Percentiles rank a stretch among this genome's conserved stretches.
Conservation (phyloP, 257 asterid species). For the Salvia splendens region DNA sequence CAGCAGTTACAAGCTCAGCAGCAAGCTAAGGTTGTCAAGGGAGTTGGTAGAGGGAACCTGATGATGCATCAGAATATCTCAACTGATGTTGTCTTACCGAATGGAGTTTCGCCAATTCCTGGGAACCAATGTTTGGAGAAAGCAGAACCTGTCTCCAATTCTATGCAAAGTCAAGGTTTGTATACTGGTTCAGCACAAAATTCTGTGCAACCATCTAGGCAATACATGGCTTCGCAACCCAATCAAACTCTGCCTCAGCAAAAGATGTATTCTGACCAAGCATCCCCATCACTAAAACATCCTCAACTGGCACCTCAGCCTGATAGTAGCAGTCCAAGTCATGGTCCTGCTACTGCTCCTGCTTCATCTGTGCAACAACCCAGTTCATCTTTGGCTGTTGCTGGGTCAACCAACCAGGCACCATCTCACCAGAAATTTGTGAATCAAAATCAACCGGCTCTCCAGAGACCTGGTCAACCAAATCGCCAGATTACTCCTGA, state of each 20-base stretch:
- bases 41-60: slow-evolving; percentile 66
- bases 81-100: slow-evolving; percentile 44
- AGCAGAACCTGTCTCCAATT: slow-evolving; percentile 49
- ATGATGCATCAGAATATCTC: slow-evolving; percentile 58
- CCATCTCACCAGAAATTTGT: slow-evolving; percentile 54
- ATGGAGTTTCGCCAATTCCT: slow-evolving; percentile 59
- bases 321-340: slow-evolving; percentile 51
- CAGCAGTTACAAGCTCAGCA: slow-evolving; percentile 64
- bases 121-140: slow-evolving; percentile 47
- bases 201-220: slow-evolving; percentile 51
- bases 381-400: slow-evolving; percentile 39
- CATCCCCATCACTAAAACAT: slow-evolving; percentile 50
- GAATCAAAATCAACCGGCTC: slow-evolving; percentile 53
- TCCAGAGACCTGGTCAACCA: slow-evolving; percentile 50
- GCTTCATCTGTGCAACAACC: slow-evolving; percentile 50
- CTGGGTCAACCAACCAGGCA: slow-evolving; percentile 52
- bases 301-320: slow-evolving; percentile 49
- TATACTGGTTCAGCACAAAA: slow-evolving; percentile 49
- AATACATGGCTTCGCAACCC: slow-evolving; percentile 48
- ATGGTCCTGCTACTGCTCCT: slow-evolving; percentile 48
- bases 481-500: slow-evolving; percentile 54
- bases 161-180: slow-evolving; percentile 51
- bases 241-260: slow-evolving; percentile 59
- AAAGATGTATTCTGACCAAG: slow-evolving; percentile 57
- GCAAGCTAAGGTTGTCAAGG: slow-evolving; percentile 67